Evolutionary conservation across 108 stramenopile species (phyloP).

Genomic region (Schizochytrium sp.): DNA sequence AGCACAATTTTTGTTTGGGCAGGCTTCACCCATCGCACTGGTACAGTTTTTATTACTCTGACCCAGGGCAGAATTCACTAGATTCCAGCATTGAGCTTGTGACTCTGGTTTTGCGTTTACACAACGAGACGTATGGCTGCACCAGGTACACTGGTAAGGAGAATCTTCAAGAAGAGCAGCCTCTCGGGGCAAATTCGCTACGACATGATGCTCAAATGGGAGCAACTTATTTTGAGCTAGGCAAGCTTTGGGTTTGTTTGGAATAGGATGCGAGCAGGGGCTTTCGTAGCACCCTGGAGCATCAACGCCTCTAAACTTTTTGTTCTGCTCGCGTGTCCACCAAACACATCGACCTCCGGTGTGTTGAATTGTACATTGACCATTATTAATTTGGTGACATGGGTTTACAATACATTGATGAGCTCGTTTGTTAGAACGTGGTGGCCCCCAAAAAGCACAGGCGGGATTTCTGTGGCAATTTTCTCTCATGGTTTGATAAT

Average conservation of each 20-base stretch:
- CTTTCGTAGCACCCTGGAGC: slow-evolving; percentile 2
- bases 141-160: slow-evolving; percentile 34
- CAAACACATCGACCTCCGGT: slow-evolving; percentile 11
- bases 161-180: slow-evolving; percentile 9
- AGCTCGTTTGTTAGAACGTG: background rate
- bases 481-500: background rate
- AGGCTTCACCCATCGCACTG: background rate
- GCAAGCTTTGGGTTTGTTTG: slow-evolving; percentile 4
- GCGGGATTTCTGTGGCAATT: background rate
- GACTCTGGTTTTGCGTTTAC: background rate
- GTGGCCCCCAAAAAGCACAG: slow-evolving; percentile 6
- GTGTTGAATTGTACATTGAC: slow-evolving; percentile 26
- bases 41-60: background rate
- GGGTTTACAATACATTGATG: slow-evolving; percentile 35
- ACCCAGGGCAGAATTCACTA: background rate
- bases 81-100: background rate
- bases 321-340: slow-evolving; percentile 3
- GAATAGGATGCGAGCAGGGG: background rate
- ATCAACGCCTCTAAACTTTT: background rate
- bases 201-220: background rate
- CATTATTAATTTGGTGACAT: background rate
- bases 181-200: background rate
- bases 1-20: background rate
- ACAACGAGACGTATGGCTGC: background rate
- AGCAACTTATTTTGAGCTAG: background rate